Evolutionary conservation across 2,329 filamentous ascomycete species (phyloP), one percentile per base, ranked within the genome.

Genomic region (Myotisia sp.): DNA sequence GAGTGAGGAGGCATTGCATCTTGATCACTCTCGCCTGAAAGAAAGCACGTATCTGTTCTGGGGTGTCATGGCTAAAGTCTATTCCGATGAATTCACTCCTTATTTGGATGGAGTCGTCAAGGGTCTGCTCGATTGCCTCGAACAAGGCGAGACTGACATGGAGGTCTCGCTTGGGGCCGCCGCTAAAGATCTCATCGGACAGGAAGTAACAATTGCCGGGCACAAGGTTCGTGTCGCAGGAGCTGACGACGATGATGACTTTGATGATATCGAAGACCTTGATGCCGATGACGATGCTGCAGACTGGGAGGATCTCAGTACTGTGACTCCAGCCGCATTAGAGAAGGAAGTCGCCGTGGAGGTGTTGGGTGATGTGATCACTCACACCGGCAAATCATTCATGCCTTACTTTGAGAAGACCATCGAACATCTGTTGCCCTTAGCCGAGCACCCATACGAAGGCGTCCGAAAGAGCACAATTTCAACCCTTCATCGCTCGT

Each of bases 281-380:
- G 71, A 77, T 41, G 78, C 79, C 42, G 68, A 78, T 9, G 80
- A 85, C 29, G 78, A 84, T 23, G 80, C 87, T 27, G 82, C 84
- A 38, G 82, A 85, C 41, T 85, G 82, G 71, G 79, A 85, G 47
- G 81, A 85, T 47, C 68, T 92, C 30, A 77, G 75, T 38, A 83
- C 83, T 33, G 81, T 92, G 42, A 92, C 84, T 17, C 84, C 85
- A 34, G 74, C 94, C 36, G 84, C 87, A 16, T 73, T 93, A 49
- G 90, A 95, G 68, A 94, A 95, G 63, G 90, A 98, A 61, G 92
- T 95, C 48, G 87, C 90, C 23, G 75, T 93, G 28, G 90, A 98
- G 58, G 86, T 94, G 4, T 71, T 94, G 22, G 90, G 86, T 44
- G 90, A 98, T 52, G 75, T 98, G 42, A 78, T 95, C 50, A 79